Conservation (phyloP, 2,329 filamentous ascomycete species). For the Talaromyces atroroseus region DNA sequence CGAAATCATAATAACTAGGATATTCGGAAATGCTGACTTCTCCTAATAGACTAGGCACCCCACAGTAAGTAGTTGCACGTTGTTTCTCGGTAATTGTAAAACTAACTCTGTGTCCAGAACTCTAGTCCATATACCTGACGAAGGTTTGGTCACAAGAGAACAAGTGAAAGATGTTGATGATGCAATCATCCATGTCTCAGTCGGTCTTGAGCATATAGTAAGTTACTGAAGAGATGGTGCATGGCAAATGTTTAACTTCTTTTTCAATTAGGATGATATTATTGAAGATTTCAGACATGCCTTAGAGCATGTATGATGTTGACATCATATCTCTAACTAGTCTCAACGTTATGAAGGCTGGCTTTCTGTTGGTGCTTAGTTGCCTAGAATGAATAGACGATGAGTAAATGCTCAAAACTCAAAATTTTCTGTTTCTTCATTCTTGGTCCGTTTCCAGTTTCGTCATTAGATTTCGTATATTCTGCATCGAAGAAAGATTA, state of each 20-base stretch:
- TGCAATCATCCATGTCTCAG: slow-evolving; percentile 81
- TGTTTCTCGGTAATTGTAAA: background rate
- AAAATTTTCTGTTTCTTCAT: background rate
- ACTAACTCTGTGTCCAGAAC: background rate
- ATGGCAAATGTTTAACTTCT: background rate
- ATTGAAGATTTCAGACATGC: slow-evolving; percentile 80
- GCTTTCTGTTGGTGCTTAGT: no score
- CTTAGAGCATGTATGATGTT: background rate
- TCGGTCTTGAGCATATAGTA: slow-evolving; percentile 78
- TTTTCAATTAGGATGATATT: slow-evolving; percentile 69
- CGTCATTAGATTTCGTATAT: background rate
- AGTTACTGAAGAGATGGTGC: background rate
- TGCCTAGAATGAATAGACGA: no score
- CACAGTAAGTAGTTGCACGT: slow-evolving; percentile 4
- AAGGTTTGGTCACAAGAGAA: slow-evolving; percentile 51
- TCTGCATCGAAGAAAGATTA: background rate
- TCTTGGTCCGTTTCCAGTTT: background rate
- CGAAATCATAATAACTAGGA: background rate
- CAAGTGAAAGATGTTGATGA: slow-evolving; percentile 69
- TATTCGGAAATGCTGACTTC: background rate
- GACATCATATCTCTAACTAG: background rate
- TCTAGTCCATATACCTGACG: slow-evolving; percentile 28
- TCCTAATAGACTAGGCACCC: slow-evolving; percentile 7
- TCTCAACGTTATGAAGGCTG: no score
- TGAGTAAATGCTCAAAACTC: no score